Conservation (phyloP, 2,329 filamentous ascomycete genomes). For the Monilinia fructigena region DNA sequence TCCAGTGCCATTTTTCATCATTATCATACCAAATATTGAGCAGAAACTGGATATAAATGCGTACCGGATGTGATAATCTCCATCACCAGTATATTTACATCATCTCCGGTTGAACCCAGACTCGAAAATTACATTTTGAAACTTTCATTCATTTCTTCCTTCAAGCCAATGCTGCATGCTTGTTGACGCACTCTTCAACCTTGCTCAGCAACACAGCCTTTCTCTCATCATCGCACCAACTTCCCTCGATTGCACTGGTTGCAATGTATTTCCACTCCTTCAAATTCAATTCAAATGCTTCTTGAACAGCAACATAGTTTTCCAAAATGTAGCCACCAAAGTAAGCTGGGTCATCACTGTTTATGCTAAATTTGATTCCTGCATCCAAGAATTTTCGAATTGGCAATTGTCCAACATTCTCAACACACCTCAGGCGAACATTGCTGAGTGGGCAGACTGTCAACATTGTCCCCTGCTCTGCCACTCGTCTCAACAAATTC, state of each 20-base stretch:
- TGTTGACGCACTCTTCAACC: slow-evolving; percentile 43
- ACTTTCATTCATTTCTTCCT: neutral
- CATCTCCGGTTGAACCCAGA: neutral
- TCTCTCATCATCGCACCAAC: slow-evolving; percentile 65
- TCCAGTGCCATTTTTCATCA: neutral
- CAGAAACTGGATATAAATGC: neutral
- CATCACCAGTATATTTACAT: slow-evolving; percentile 4
- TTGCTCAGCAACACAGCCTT: slow-evolving; percentile 58
- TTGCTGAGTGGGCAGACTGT: slow-evolving; percentile 75
- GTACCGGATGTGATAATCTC: neutral
- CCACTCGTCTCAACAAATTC: slow-evolving; percentile 57
- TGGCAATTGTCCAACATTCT: slow-evolving; percentile 46
- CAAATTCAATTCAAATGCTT: slow-evolving; percentile 61
- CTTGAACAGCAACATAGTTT: slow-evolving; percentile 74
- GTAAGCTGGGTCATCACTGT: slow-evolving; percentile 51
- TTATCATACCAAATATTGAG: neutral
- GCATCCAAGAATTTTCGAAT: slow-evolving; percentile 46
- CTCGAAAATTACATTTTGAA: neutral
- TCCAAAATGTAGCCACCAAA: slow-evolving; percentile 74
- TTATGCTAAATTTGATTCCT: slow-evolving; percentile 49
- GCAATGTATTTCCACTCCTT: slow-evolving; percentile 68
- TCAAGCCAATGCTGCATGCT: slow-evolving; percentile 25
- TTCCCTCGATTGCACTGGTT: slow-evolving; percentile 60
- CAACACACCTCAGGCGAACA: slow-evolving; percentile 53
- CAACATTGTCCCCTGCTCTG: slow-evolving; percentile 56